Percentiles rank a stretch among this genome's conserved stretches.
phyloP scores from a whole-genome alignment of 306 rosid species.

The Leucaena leucocephala region DNA sequence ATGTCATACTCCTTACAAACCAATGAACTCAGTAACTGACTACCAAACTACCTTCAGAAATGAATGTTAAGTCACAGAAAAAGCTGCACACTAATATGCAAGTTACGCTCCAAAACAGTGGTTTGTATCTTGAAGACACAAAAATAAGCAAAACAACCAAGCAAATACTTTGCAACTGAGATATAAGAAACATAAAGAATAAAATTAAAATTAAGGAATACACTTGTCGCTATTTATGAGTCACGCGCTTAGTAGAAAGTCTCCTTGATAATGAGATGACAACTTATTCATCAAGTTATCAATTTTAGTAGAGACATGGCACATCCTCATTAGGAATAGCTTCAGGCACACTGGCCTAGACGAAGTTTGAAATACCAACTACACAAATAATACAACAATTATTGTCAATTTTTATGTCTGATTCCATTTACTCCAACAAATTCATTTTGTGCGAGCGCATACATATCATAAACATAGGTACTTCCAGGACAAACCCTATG shows the following conservation, averaged over 20 bases:
- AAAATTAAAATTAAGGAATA: not conserved
- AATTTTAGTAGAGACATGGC: not conserved
- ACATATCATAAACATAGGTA: constrained; percentile 9
- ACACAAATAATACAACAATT: not conserved
- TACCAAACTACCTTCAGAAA: not conserved
- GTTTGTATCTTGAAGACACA: not conserved
- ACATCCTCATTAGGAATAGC: not conserved
- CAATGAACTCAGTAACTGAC: not conserved
- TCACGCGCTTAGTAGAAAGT: not conserved
- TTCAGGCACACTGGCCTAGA: not conserved
- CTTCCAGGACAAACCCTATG: not conserved
- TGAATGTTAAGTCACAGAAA: not conserved
- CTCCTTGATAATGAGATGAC: not conserved
- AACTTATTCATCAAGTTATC: not conserved
- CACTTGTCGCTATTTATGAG: not conserved
- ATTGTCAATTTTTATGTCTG: not conserved
- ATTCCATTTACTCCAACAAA: constrained; percentile 5
- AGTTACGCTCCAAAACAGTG: not conserved
- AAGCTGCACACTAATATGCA: not conserved
- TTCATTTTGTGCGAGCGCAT: not conserved
- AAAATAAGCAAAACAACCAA: not conserved
- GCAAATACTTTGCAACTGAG: not conserved
- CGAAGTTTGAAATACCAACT: not conserved
- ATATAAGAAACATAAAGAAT: not conserved
- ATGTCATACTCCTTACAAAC: constrained; percentile 3